These are phyloP conservation scores for Myriosclerotinia scirpicola DNA, from an alignment of 2,329 filamentous ascomycete species.

Conservation along the genomic window DNA sequence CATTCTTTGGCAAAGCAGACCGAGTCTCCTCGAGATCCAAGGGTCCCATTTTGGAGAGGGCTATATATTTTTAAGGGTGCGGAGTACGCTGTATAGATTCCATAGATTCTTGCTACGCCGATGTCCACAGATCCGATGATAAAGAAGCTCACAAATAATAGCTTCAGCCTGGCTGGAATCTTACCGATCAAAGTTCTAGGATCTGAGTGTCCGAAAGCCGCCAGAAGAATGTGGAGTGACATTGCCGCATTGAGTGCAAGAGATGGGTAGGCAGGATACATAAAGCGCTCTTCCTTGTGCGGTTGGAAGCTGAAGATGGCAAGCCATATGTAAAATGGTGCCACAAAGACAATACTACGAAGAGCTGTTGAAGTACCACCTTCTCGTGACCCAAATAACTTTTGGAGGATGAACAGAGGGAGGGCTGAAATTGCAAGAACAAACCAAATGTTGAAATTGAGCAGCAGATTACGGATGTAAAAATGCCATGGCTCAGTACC, in stretches of 20 bases:
- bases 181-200: conserved; percentile 66
- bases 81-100: conserved; percentile 77
- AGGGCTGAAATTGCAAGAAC: conserved; percentile 71
- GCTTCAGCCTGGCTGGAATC: conserved; percentile 74
- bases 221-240: conserved; percentile 75
- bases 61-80: conserved; percentile 74
- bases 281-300: conserved; percentile 97
- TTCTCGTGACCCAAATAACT: conserved; percentile 57
- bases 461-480: conserved; percentile 83
- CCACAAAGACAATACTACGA: conserved; percentile 73
- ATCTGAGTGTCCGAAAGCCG: conserved; percentile 69
- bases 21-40: conserved; percentile 62
- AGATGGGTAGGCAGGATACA: conserved; percentile 95
- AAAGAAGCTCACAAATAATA: conserved; percentile 59
- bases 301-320: conserved; percentile 87
- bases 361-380: conserved; percentile 66
- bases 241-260: conserved; percentile 86
- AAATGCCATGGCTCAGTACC: conserved; percentile 97
- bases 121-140: conserved; percentile 64
- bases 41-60: conserved; percentile 56
- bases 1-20: conserved; percentile 96
- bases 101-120: conserved; percentile 70
- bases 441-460: conserved; percentile 98
- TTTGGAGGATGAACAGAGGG: conserved; percentile 74
- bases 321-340: conserved; percentile 94